Evolutionary conservation across 1,139 yeast genomes (phyloP).

Genomic region (Geotrichum bryndzae): DNA sequence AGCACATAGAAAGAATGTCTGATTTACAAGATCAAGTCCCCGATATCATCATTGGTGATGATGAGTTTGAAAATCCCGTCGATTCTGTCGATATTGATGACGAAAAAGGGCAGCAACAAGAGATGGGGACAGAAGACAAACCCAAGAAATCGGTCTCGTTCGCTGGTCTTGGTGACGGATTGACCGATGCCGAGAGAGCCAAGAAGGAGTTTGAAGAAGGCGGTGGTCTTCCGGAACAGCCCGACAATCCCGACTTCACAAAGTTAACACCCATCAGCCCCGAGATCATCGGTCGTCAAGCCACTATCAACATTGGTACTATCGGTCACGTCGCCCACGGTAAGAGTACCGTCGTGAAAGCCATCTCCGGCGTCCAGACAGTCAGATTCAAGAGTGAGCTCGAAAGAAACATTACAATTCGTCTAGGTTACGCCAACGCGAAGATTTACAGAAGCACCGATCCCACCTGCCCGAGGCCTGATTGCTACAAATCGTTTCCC

Average conservation of each 20-base stretch:
- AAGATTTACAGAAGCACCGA: slow-evolving; percentile 92
- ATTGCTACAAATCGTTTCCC: slow-evolving; percentile 88
- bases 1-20: slow-evolving; percentile 22
- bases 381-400: slow-evolving; percentile 97
- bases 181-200: slow-evolving; percentile 58
- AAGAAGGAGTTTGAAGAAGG: slow-evolving; percentile 91
- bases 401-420: slow-evolving; percentile 97
- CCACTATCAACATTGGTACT: slow-evolving; percentile 97
- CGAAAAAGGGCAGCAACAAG: slow-evolving; percentile 33
- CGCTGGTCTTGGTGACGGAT: slow-evolving; percentile 63
- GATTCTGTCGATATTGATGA: slow-evolving; percentile 35
- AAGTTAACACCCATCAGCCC: slow-evolving; percentile 84
- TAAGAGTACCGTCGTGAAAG: slow-evolving; percentile 96
- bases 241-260: slow-evolving; percentile 76
- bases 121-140: slow-evolving; percentile 26
- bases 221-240: slow-evolving; percentile 97
- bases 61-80: slow-evolving; percentile 42
- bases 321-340: slow-evolving; percentile 99
- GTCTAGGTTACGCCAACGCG: slow-evolving; percentile 97
- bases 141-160: slow-evolving; percentile 75
- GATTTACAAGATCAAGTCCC: slow-evolving; percentile 85
- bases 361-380: slow-evolving; percentile 97
- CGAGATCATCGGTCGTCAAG: slow-evolving; percentile 96
- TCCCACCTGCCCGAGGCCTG: slow-evolving; percentile 86
- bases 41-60: slow-evolving; percentile 77